These are phyloP conservation scores for Hypoxylon fuscum DNA, from an alignment of 495 filamentous ascomycete genomes.

Conservation along the genomic window DNA sequence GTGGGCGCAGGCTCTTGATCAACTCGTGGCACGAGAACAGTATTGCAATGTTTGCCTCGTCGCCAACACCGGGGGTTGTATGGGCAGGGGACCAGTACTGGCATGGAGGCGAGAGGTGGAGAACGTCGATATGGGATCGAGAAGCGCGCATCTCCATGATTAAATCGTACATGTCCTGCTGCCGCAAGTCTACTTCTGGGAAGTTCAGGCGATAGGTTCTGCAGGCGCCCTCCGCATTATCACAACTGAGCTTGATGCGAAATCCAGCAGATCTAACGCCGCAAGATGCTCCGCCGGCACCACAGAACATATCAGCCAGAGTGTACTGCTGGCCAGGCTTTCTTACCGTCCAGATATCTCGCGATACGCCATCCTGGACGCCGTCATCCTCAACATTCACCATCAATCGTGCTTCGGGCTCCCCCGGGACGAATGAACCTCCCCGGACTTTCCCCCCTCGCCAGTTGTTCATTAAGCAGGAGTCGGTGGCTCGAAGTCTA, in stretches of 20 bases:
- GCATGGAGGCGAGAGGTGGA: slow-evolving; percentile 86
- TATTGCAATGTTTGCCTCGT: slow-evolving; percentile 77
- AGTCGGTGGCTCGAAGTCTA: slow-evolving; percentile 26
- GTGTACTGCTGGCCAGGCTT: slow-evolving; percentile 61
- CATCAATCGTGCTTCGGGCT: slow-evolving; percentile 12
- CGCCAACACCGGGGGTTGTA: slow-evolving; percentile 68
- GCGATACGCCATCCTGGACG: background rate
- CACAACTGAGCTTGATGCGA: slow-evolving; percentile 67
- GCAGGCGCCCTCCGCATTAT: slow-evolving; percentile 64
- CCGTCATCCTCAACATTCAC: slow-evolving; percentile 21
- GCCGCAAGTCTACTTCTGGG: slow-evolving; percentile 50
- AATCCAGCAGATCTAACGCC: slow-evolving; percentile 73
- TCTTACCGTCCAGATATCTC: slow-evolving; percentile 15
- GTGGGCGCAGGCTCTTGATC: slow-evolving; percentile 67
- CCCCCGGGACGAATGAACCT: slow-evolving; percentile 39
- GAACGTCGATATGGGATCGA: slow-evolving; percentile 66
- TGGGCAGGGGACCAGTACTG: slow-evolving; percentile 84
- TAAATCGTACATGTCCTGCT: slow-evolving; percentile 60
- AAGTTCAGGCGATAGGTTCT: slow-evolving; percentile 71
- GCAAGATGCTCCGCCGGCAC: slow-evolving; percentile 77
- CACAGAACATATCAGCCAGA: slow-evolving; percentile 77
- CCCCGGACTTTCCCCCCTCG: slow-evolving; percentile 50
- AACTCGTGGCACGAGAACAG: slow-evolving; percentile 71
- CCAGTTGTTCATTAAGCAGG: slow-evolving; percentile 46
- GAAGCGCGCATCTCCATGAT: slow-evolving; percentile 30